Percentiles rank a stretch among this genome's conserved stretches.
These are phyloP conservation scores for Rosa chinensis DNA, from an alignment of 306 rosid genomes.

Conservation along the genomic window DNA sequence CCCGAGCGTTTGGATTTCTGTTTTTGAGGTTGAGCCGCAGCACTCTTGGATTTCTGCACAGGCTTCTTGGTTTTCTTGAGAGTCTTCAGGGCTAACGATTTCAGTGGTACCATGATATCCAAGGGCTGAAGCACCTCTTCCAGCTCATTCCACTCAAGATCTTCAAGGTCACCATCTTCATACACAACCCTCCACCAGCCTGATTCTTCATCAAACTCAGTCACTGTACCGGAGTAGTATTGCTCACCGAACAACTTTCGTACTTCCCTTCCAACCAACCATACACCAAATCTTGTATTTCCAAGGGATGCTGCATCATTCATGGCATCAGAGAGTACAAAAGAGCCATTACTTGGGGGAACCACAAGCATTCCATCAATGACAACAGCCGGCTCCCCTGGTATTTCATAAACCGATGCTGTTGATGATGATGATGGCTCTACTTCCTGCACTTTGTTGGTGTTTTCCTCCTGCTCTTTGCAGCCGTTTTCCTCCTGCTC, in stretches of 20 bases:
- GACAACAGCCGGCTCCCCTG: constrained; percentile 82
- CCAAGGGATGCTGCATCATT: constrained; percentile 18
- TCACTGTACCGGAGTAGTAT: constrained; percentile 57
- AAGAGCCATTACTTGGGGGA: constrained; percentile 22
- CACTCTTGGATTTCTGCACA: constrained; percentile 35
- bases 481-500: constrained; percentile 27
- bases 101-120: constrained; percentile 66
- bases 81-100: constrained; percentile 54
- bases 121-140: constrained; percentile 72
- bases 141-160: constrained; percentile 82
- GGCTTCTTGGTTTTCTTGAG: constrained; percentile 45
- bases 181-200: constrained; percentile 81
- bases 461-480: constrained; percentile 21
- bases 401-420: constrained; percentile 44
- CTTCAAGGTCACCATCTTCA: constrained; percentile 84
- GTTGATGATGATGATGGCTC: constrained; percentile 28
- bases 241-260: constrained; percentile 61
- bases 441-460: constrained; percentile 33
- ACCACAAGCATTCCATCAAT: constrained; percentile 70
- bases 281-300: constrained; percentile 57
- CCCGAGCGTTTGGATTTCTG: constrained; percentile 29
- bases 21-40: constrained; percentile 26
- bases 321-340: constrained; percentile 14
- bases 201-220: constrained; percentile 52
- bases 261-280: constrained; percentile 85